Conservation (phyloP, 345 rosid genomes). For the Orychophragmus violaceus region DNA sequence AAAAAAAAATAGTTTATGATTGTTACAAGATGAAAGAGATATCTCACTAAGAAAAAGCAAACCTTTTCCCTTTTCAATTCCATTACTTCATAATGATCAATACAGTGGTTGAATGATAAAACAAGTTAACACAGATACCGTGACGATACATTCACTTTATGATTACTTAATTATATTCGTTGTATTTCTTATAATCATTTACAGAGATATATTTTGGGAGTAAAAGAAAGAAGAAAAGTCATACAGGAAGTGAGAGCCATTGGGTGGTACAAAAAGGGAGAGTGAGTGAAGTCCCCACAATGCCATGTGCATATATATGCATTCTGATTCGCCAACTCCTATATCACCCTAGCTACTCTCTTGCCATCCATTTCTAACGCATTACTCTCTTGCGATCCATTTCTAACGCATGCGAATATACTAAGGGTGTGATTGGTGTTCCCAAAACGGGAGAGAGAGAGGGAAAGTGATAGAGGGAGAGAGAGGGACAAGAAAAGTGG, state of each 20-base stretch:
- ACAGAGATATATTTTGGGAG: background rate
- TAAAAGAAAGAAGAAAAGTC: background rate
- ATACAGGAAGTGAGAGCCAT: conserved; percentile 1
- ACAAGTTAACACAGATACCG: background rate
- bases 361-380: conserved; percentile 13
- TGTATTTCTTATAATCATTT: background rate
- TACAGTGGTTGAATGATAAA: too few relatives aligned
- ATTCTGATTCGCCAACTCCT: background rate
- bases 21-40: conserved; percentile 14
- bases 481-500: too few relatives aligned
- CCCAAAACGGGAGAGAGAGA: too few relatives aligned
- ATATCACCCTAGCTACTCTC: background rate
- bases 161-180: background rate
- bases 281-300: background rate
- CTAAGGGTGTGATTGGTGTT: too few relatives aligned
- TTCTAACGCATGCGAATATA: conserved; percentile 4
- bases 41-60: background rate
- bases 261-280: conserved; percentile 6
- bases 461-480: too few relatives aligned
- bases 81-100: too few relatives aligned
- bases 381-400: conserved; percentile 10
- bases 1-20: background rate
- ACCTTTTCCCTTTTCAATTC: background rate
- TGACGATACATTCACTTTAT: background rate
- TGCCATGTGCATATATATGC: conserved; percentile 15